phyloP scores from a whole-genome alignment of 1,284 basidiomycete genomes.

The Trichosporon inkin region DNA sequence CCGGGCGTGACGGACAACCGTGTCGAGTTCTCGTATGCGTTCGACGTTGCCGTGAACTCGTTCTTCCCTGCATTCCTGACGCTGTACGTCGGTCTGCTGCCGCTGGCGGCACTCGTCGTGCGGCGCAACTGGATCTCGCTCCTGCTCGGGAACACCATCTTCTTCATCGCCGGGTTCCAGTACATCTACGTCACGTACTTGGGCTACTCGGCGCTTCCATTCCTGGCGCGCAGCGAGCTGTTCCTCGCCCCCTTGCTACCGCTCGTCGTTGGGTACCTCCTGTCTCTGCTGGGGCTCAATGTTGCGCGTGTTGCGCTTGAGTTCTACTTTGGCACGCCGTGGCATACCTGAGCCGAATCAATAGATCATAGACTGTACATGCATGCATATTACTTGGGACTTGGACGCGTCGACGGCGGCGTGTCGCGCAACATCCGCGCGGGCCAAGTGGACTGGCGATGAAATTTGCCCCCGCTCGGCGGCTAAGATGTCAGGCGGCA shows the following conservation, averaged over 20 bases:
- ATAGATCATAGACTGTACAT: neutral
- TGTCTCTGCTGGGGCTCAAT: conserved; percentile 85
- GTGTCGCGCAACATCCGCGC: neutral
- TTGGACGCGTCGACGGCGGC: too few relatives aligned
- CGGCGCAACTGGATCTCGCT: conserved; percentile 85
- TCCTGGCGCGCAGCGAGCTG: conserved; percentile 78
- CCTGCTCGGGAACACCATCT: conserved; percentile 87
- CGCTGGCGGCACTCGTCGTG: conserved; percentile 74
- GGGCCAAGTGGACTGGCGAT: neutral
- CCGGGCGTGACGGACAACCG: conserved; percentile 65
- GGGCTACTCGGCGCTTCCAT: conserved; percentile 81
- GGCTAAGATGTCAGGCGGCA: neutral
- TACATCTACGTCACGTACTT: conserved; percentile 88
- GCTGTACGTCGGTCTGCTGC: conserved; percentile 77
- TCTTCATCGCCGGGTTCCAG: conserved; percentile 75
- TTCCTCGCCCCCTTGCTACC: conserved; percentile 80
- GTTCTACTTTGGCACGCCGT: conserved; percentile 64
- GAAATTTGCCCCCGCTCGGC: conserved; percentile 5
- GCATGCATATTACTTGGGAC: too few relatives aligned
- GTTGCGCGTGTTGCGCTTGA: conserved; percentile 70
- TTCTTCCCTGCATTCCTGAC: conserved; percentile 90
- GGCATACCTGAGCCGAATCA: conserved; percentile 15
- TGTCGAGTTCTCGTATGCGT: conserved; percentile 88
- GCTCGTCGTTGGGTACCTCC: conserved; percentile 73
- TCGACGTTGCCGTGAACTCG: conserved; percentile 90